Evolutionary conservation across 352 stramenopile species (phyloP).

Genomic region (Phytophthora tentaculata): DNA sequence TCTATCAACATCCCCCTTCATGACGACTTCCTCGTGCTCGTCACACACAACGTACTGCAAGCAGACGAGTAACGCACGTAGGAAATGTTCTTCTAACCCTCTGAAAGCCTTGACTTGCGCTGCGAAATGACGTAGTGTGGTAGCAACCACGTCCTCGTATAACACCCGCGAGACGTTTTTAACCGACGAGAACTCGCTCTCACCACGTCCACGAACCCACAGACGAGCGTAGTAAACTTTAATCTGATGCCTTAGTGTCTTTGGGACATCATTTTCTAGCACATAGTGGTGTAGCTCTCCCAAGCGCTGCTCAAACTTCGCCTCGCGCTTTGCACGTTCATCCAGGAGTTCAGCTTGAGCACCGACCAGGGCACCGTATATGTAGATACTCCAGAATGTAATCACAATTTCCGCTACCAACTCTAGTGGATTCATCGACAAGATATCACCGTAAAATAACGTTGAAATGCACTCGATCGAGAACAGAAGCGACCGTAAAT

Average conservation of each 20-base stretch:
- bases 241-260: slow-evolving; percentile 68
- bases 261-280: slow-evolving; percentile 67
- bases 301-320: slow-evolving; percentile 68
- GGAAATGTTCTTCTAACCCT: slow-evolving; percentile 60
- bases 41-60: slow-evolving; percentile 74
- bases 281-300: slow-evolving; percentile 76
- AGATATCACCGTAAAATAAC: slow-evolving; percentile 74
- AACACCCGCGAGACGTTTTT: slow-evolving; percentile 50
- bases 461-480: slow-evolving; percentile 72
- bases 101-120: slow-evolving; percentile 60
- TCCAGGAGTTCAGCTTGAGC: slow-evolving; percentile 62
- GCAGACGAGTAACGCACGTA: slow-evolving; percentile 63
- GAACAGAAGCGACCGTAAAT: slow-evolving; percentile 70
- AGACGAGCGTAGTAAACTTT: slow-evolving; percentile 75
- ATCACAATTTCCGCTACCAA: slow-evolving; percentile 57
- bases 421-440: slow-evolving; percentile 72
- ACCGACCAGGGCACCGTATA: slow-evolving; percentile 68
- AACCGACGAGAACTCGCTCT: slow-evolving; percentile 60
- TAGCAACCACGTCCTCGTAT: slow-evolving; percentile 66
- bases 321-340: slow-evolving; percentile 47
- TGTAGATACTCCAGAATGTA: slow-evolving; percentile 74
- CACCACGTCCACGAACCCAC: slow-evolving; percentile 53
- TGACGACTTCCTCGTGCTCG: slow-evolving; percentile 68
- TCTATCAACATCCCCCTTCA: slow-evolving; percentile 71
- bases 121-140: slow-evolving; percentile 54